Conservation (phyloP, 176 grass and related monocot genomes). For the Aechmea fasciata region DNA sequence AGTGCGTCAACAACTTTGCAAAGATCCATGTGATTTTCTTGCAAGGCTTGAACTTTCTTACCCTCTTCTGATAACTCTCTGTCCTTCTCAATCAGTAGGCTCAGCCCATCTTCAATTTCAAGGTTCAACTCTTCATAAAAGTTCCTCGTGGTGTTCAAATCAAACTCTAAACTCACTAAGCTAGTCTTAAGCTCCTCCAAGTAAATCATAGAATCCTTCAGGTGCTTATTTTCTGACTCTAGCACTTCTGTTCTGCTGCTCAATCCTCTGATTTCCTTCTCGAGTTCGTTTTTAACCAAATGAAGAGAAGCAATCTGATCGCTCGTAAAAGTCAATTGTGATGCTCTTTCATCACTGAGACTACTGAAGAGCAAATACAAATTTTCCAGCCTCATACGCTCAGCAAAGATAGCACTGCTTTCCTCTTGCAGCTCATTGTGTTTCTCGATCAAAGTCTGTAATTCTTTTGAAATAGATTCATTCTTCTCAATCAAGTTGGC, state of each 20-base stretch:
- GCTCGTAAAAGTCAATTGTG: constrained; percentile 44
- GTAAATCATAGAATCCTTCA: constrained; percentile 40
- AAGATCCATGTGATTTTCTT: constrained; percentile 43
- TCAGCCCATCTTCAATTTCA: constrained; percentile 37
- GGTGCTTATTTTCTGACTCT: constrained; percentile 49
- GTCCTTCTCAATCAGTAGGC: constrained; percentile 35
- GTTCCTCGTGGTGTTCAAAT: constrained; percentile 41
- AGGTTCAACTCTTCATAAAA: constrained; percentile 40
- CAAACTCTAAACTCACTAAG: constrained; percentile 58
- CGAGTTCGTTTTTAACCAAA: constrained; percentile 42
- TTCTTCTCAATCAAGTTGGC: constrained; percentile 33
- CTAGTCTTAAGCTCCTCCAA: constrained; percentile 50
- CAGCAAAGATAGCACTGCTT: constrained; percentile 26
- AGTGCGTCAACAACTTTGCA: constrained; percentile 40
- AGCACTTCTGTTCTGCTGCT: constrained; percentile 33
- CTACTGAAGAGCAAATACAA: constrained; percentile 59
- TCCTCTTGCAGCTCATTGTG: constrained; percentile 40
- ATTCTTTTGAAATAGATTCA: constrained; percentile 37
- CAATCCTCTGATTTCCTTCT: constrained; percentile 25
- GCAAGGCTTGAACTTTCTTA: constrained; percentile 38
- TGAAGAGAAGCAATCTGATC: constrained; percentile 55
- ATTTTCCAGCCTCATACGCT: constrained; percentile 64
- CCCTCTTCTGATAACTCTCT: constrained; percentile 44
- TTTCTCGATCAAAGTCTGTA: constrained; percentile 32
- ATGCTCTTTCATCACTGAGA: constrained; percentile 66